These are phyloP conservation scores for Mrakia frigida DNA, from an alignment of 768 basidiomycete species.

Conservation along the genomic window DNA sequence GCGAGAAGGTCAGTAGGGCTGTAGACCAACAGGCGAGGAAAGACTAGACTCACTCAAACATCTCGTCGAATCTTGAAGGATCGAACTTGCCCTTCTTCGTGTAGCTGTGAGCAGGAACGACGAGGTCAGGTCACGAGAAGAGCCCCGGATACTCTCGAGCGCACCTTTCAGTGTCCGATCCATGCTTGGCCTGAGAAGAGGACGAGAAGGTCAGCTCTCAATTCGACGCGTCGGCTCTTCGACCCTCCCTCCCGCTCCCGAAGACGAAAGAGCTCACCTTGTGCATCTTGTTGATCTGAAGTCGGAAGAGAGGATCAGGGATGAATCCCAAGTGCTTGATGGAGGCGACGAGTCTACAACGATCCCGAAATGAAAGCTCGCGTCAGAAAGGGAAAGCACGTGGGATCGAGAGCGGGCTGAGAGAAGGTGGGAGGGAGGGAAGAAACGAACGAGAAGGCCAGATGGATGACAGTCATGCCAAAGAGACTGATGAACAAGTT, in stretches of 20 bases:
- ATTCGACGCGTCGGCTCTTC: background rate
- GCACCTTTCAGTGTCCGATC: slow-evolving; percentile 47
- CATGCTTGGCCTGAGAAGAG: slow-evolving; percentile 43
- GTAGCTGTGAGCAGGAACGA: slow-evolving; percentile 35
- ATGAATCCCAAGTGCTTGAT: slow-evolving; percentile 41
- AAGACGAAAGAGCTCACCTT: background rate
- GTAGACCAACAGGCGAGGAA: background rate
- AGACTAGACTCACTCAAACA: background rate
- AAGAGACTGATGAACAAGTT: slow-evolving; percentile 45
- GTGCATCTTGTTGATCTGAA: slow-evolving; percentile 35
- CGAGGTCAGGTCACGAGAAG: too few relatives aligned
- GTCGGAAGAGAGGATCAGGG: slow-evolving; percentile 49
- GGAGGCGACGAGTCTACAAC: background rate
- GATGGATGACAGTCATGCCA: slow-evolving; percentile 45
- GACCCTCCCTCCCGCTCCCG: background rate
- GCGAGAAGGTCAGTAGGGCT: background rate
- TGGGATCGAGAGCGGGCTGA: background rate
- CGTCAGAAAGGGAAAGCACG: background rate
- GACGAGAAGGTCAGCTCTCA: slow-evolving; percentile 36
- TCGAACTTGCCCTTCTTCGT: slow-evolving; percentile 42
- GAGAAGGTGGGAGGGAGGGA: background rate
- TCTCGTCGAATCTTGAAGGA: slow-evolving; percentile 16
- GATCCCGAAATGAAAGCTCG: background rate
- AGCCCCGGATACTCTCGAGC: too few relatives aligned
- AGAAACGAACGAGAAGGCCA: slow-evolving; percentile 42